These are phyloP conservation scores for Xylariomycetidae sp. DNA, from an alignment of 2,329 filamentous ascomycete genomes.

Conservation along the genomic window DNA sequence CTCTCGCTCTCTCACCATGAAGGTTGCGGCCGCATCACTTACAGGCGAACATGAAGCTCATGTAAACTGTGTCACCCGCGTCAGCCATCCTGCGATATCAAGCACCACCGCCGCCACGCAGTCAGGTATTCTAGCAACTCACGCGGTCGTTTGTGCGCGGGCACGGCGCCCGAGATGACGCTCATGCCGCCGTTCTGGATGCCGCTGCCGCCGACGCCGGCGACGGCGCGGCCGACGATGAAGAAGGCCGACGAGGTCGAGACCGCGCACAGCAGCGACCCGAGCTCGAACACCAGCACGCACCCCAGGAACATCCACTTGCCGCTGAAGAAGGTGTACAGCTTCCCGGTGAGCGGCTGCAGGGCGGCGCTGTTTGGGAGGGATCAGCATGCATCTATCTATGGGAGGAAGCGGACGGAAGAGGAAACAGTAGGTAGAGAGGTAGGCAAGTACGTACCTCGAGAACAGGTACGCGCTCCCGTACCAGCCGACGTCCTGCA, in stretches of 20 bases:
- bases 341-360: conserved; percentile 6
- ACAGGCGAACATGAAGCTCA: conserved; percentile 19
- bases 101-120: no score
- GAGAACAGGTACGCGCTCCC: conserved; percentile 8
- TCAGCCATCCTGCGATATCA: background rate
- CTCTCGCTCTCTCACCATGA: no score
- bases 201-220: conserved; percentile 46
- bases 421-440: no score
- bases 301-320: conserved; percentile 35
- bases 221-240: conserved; percentile 48
- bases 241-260: conserved; percentile 44
- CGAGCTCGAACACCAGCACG: conserved; percentile 48
- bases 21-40: conserved; percentile 6
- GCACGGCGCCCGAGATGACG: conserved; percentile 37
- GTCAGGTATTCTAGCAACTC: no score
- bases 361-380: conserved; percentile 1
- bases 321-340: background rate
- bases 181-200: conserved; percentile 46
- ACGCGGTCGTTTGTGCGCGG: conserved; percentile 35
- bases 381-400: background rate
- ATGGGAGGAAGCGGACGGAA: no score
- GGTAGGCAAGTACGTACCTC: conserved; percentile 8
- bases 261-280: conserved; percentile 47
- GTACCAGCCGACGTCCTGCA: conserved; percentile 12
- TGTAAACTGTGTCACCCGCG: conserved; percentile 10